phyloP scores from a whole-genome alignment of 805 yeast genomes.

The Yarrowia sp. region DNA sequence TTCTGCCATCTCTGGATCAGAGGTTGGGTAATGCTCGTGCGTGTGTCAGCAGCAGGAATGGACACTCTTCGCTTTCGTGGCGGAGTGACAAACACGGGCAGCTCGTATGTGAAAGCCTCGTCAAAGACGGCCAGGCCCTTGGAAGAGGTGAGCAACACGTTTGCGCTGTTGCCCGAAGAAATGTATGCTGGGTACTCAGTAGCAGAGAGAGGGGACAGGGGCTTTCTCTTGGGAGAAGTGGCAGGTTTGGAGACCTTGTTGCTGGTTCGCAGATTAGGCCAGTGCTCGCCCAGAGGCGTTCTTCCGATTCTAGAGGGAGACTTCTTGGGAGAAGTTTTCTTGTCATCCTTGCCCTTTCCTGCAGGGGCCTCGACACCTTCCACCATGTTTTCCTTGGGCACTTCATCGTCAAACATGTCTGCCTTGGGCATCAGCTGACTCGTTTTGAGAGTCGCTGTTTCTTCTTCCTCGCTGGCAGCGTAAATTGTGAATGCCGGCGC shows the following conservation, averaged over 20 bases:
- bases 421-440: neutral
- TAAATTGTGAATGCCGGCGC: conserved; percentile 20
- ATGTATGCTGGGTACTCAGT: conserved; percentile 13
- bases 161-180: neutral
- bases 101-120: conserved; percentile 20
- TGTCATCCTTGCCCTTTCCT: neutral
- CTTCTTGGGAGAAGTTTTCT: neutral
- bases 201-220: neutral
- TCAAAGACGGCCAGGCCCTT: neutral
- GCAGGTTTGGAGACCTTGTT: conserved; percentile 17
- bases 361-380: neutral
- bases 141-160: conserved; percentile 7
- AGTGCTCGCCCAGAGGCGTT: conserved; percentile 20
- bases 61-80: conserved; percentile 24
- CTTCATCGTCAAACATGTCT: conserved; percentile 22
- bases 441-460: neutral
- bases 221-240: conserved; percentile 3
- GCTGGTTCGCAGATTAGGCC: neutral
- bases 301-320: neutral
- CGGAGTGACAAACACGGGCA: conserved; percentile 21
- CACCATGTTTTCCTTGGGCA: conserved; percentile 25
- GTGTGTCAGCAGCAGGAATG: conserved; percentile 1
- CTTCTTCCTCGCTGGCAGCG: conserved; percentile 21
- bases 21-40: conserved; percentile 13
- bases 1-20: conserved; percentile 16